Conservation (phyloP, 2,329 filamentous ascomycete genomes). For the Trichoderma koningii region DNA sequence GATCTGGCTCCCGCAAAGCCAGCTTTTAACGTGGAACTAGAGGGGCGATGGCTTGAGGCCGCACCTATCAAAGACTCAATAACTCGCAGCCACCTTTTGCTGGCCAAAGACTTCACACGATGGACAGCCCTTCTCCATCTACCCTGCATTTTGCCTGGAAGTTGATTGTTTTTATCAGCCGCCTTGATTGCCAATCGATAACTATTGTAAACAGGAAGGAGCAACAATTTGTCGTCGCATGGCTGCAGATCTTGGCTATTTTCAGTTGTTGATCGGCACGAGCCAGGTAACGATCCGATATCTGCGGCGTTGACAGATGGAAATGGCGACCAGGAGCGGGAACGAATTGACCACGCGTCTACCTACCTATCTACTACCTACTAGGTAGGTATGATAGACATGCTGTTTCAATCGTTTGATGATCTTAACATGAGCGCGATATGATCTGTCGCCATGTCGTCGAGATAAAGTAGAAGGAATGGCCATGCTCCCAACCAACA, state of each 20-base stretch:
- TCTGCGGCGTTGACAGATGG: background rate
- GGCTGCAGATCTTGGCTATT: conserved; percentile 8
- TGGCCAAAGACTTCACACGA: background rate
- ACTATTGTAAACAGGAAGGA: background rate
- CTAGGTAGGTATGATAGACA: no score
- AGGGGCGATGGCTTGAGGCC: conserved; percentile 4
- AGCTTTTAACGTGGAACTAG: conserved; percentile 12
- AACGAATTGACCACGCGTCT: no score
- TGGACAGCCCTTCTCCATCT: background rate
- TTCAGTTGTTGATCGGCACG: conserved; percentile 2
- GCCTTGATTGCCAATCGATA: background rate
- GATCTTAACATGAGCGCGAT: no score
- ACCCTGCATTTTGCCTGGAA: background rate
- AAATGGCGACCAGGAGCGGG: background rate
- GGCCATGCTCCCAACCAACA: background rate
- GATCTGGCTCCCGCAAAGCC: conserved; percentile 19
- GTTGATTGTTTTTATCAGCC: background rate
- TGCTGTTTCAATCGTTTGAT: no score
- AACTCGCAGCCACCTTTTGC: conserved; percentile 5
- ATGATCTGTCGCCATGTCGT: background rate
- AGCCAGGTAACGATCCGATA: conserved; percentile 1
- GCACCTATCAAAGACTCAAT: background rate
- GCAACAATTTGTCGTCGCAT: no score
- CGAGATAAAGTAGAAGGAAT: background rate
- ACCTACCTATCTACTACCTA: no score